These are phyloP conservation scores for Gossypium mustelinum DNA, from an alignment of 345 rosid genomes.

Conservation along the genomic window DNA sequence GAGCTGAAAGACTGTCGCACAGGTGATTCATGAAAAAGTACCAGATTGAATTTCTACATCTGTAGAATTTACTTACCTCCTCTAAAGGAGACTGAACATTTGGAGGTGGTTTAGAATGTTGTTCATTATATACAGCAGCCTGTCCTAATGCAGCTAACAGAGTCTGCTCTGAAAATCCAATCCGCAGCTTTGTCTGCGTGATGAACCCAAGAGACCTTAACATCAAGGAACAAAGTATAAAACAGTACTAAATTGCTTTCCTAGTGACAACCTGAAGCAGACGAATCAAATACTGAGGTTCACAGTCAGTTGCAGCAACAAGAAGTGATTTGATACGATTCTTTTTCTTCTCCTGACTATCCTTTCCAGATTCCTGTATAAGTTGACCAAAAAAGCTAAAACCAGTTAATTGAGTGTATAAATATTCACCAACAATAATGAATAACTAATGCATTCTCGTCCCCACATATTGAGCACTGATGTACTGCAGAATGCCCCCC, in stretches of 20 bases:
- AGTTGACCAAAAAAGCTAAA: constrained; percentile 13
- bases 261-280: constrained; percentile 71
- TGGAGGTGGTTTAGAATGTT: constrained; percentile 64
- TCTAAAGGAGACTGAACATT: constrained; percentile 71
- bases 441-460: neutral
- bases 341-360: constrained; percentile 91
- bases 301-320: constrained; percentile 94
- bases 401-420: constrained; percentile 6
- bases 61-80: constrained; percentile 49
- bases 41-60: neutral
- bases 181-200: constrained; percentile 66
- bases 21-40: neutral
- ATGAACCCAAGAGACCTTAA: constrained; percentile 13
- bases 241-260: constrained; percentile 3
- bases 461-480: neutral
- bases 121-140: constrained; percentile 75
- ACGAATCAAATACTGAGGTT: constrained; percentile 87
- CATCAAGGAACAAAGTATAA: constrained; percentile 8
- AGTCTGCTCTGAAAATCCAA: constrained; percentile 80
- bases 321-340: constrained; percentile 86
- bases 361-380: constrained; percentile 85
- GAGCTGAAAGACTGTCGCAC: neutral
- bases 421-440: neutral
- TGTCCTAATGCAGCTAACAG: constrained; percentile 91
- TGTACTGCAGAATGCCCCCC: neutral